Base-by-base conservation (phyloP, 345 rosid genomes). In the Brassica rapa region DNA sequence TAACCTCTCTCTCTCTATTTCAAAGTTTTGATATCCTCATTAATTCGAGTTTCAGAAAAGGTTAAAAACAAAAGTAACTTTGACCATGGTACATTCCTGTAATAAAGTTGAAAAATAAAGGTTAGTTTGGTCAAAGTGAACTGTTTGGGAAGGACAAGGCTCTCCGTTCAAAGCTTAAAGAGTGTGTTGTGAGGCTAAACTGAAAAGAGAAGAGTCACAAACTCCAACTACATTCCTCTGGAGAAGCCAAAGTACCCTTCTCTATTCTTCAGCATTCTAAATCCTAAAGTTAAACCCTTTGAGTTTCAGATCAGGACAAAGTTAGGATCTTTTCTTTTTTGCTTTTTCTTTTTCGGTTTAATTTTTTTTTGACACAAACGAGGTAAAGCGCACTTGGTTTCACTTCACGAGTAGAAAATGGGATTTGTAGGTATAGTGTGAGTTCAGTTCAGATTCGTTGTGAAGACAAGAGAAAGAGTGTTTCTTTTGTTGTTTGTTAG, bases 301-400 rank as follows among this genome's bases (percentile, higher is more conserved):
- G 78, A 80, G 79, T 80, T 74, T 69, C 71, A 80, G 79, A 80
- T 80, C 79, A 80, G 24, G 75, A 80, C 79, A 74, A 69, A 74
- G 71, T 74, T 74, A 8, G 12, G 66, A 80, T 80, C 62, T 80
- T 80, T 79, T 53, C n/a, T 60, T 68, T 57, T 71, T 56, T 21
- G 53, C 33, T 57, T 72, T 78, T 72, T 78, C 30, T 41, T 14
- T 41, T 55, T 66, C 59, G 46, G 9, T 39, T 65, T 12, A n/a
- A 9, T 59, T 72, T 49, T 46, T 12, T 59, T 68, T 74, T 8
- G 82, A 80, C 79, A 80, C 27, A 74, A 74, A 80, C 82, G 82
- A 80, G 82, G 82, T 69, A 80, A 29, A 74, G 35, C 67, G 9
- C 82, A 73, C 70, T 74, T 72, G 56, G 25, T 33, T 76, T 64